phyloP scores from a whole-genome alignment of 495 filamentous ascomycete species.

The Clavariopsis aquatica region DNA sequence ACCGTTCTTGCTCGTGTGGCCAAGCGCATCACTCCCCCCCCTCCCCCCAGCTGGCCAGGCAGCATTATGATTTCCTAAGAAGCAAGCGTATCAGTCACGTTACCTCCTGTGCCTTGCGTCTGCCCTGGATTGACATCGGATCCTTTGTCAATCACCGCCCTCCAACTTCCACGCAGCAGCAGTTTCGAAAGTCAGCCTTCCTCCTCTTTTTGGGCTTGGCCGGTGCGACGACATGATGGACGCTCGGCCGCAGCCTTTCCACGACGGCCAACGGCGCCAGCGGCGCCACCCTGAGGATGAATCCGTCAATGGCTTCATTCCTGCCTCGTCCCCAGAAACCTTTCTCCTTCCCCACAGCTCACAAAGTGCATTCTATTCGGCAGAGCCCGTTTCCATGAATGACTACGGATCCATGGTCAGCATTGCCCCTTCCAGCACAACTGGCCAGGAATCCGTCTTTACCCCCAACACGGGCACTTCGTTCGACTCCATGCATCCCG shows the following conservation, averaged over 20 bases:
- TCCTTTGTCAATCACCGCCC: constrained; percentile 18
- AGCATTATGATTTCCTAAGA: constrained; percentile 33
- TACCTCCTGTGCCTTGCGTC: constrained; percentile 13
- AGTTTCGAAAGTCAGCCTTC: constrained; percentile 17
- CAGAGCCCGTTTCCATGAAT: constrained; percentile 33
- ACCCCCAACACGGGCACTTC: constrained; percentile 32
- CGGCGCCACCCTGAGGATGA: constrained; percentile 27
- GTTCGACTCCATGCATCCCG: constrained; percentile 33
- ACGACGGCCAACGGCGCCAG: constrained; percentile 25
- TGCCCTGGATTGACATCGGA: constrained; percentile 1
- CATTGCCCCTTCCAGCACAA: constrained; percentile 9
- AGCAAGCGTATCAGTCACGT: constrained; percentile 29
- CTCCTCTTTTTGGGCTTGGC: background rate
- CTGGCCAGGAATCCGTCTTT: constrained; percentile 20
- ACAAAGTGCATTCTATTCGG: constrained; percentile 32
- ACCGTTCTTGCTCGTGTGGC: background rate
- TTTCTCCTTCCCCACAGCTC: constrained; percentile 11
- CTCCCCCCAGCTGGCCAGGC: constrained; percentile 20
- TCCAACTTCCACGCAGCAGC: constrained; percentile 1
- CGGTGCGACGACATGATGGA: constrained; percentile 23
- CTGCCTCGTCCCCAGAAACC: constrained; percentile 14
- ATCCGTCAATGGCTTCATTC: constrained; percentile 20
- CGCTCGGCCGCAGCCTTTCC: constrained; percentile 25
- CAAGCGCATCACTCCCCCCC: background rate
- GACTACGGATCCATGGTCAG: constrained; percentile 25